Base-by-base conservation (phyloP, 768 basidiomycete species). In the Amanita rimosa region DNA sequence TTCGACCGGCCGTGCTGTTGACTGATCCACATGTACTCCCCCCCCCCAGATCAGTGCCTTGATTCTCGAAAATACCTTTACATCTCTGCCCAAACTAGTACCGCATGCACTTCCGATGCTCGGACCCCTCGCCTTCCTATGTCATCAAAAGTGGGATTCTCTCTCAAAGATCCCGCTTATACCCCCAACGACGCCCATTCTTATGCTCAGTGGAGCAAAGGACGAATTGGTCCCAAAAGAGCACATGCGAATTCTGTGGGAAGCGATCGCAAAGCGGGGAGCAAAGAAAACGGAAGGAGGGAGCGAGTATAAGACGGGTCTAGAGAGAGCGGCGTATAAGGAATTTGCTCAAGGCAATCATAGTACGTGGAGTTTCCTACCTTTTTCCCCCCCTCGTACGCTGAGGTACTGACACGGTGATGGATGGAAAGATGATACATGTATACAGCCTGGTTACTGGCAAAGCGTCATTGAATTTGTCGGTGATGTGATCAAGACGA, bases 51-150 rank as follows among this genome's bases (percentile, higher is more conserved):
- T 95, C 49, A 50, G 69, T 14, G 93, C 83, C 0, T 71, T 96
- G 13, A 76, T 97, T 49, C 72, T 97, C 50, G 94, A 97, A 68
- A 98, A 96, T 62, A 95, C 94, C 0, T 96, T 96, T 63, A 78
- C 85, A 29, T 90, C 85, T 36, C 75, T 97, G 24, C 84, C 84
- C 4, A 75, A 72, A 44, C 76, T 95, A 13, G 78, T 96, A n/a
- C 93, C 90, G 0, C 69, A 79, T 52, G 78, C 84, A 13, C 67
- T 96, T 29, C 93, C 93, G 5, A 60, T 76, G 27, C 73, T 93
- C 26, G 70, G 76, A 0, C 84, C 82, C 3, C 71, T 92, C 58
- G 68, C 88, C 16, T 85, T 85, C 64, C 75, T 93, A 10, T 85
- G 89, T 55, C 82, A 91, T 57, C 81, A 95, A 62, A 85, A 83